Evolutionary conservation across 192 early-diverging fungal species (phyloP).

Genomic region (Backusella luteola): DNA sequence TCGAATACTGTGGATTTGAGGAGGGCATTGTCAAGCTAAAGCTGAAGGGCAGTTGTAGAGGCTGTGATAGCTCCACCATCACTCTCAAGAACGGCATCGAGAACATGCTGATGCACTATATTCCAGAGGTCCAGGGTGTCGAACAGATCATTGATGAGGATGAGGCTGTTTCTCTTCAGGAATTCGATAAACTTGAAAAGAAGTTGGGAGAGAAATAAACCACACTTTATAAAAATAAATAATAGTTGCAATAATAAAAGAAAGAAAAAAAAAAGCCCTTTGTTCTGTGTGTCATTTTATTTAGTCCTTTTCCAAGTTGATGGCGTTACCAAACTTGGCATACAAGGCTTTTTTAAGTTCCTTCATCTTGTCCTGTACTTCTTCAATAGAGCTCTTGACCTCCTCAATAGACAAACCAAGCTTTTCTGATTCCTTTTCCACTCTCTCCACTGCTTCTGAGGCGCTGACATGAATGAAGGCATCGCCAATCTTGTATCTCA

Average conservation of each 20-base stretch:
- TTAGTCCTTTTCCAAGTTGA: slow-evolving; percentile 91
- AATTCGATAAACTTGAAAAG: slow-evolving; percentile 90
- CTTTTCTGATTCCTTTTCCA: slow-evolving; percentile 62
- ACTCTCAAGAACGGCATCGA: slow-evolving; percentile 99
- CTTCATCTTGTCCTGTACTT: slow-evolving; percentile 71
- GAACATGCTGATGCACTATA: slow-evolving; percentile 99
- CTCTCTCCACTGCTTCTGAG: slow-evolving; percentile 69
- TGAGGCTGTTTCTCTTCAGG: slow-evolving; percentile 72
- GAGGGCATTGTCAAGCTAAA: slow-evolving; percentile 89
- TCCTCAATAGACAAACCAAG: slow-evolving; percentile 61
- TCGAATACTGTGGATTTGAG: slow-evolving; percentile 92
- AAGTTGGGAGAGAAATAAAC: slow-evolving; percentile 23
- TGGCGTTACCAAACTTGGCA: slow-evolving; percentile 90
- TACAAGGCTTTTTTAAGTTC: slow-evolving; percentile 86
- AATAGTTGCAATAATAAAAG: too few relatives aligned
- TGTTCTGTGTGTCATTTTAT: background rate
- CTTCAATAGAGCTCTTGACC: slow-evolving; percentile 63
- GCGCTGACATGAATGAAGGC: slow-evolving; percentile 76
- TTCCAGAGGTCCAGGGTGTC: slow-evolving; percentile 87
- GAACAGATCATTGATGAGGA: slow-evolving; percentile 89
- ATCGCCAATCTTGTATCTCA: slow-evolving; percentile 88
- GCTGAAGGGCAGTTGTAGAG: slow-evolving; percentile 93
- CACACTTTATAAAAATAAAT: background rate
- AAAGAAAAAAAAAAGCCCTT: background rate
- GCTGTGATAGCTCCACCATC: slow-evolving; percentile 84